Evolutionary conservation across 352 stramenopile species (phyloP).

Genomic region (Albugo candida): DNA sequence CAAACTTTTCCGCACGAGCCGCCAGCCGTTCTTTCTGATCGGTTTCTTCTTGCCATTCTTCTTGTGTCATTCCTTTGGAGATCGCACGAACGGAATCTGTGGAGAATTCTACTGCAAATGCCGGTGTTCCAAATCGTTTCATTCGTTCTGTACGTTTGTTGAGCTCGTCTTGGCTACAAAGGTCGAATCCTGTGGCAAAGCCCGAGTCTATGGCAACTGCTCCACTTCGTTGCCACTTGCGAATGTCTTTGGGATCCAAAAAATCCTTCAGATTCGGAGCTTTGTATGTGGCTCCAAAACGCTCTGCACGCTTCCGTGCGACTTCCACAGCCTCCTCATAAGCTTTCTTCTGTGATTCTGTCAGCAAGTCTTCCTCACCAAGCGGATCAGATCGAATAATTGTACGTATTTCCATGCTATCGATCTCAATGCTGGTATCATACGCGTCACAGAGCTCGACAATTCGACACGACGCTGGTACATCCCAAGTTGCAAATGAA

Average conservation of each 20-base stretch:
- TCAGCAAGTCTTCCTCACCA: conserved; percentile 34
- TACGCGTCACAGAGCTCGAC: conserved; percentile 10
- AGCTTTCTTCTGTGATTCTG: conserved; percentile 21
- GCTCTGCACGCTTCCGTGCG: conserved; percentile 26
- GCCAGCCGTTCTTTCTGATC: conserved; percentile 34
- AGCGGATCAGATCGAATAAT: conserved; percentile 44
- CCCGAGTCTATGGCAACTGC: conserved; percentile 42
- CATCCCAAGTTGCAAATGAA: conserved; percentile 50
- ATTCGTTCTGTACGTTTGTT: conserved; percentile 52
- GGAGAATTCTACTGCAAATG: conserved; percentile 51
- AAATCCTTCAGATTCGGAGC: conserved; percentile 54
- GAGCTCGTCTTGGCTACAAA: conserved; percentile 37
- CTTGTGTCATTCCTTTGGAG: conserved; percentile 41
- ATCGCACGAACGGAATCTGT: conserved; percentile 37
- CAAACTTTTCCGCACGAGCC: conserved; percentile 56
- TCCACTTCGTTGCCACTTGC: conserved; percentile 51
- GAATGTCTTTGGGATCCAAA: conserved; percentile 52
- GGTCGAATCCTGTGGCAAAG: conserved; percentile 25
- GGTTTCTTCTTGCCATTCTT: conserved; percentile 43
- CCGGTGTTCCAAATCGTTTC: conserved; percentile 56
- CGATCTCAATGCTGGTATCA: conserved; percentile 12
- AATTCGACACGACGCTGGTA: conserved; percentile 22
- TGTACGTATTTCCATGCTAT: conserved; percentile 17
- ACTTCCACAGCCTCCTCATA: conserved; percentile 25
- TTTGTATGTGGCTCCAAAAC: conserved; percentile 46